These are phyloP conservation scores for Cladobotryum mycophilum DNA, from an alignment of 2,329 filamentous ascomycete genomes.

Conservation along the genomic window DNA sequence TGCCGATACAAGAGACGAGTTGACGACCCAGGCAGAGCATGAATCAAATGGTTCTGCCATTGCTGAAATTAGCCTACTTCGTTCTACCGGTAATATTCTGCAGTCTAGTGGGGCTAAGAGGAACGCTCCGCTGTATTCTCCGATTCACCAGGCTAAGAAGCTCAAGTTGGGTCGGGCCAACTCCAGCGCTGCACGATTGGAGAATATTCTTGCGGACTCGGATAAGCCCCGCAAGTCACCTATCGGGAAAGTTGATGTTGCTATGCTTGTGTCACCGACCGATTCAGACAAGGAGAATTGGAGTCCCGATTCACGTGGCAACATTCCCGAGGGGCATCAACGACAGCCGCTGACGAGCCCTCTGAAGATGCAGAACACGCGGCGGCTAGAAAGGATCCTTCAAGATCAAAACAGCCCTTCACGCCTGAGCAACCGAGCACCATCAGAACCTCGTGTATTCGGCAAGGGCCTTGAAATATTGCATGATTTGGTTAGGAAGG, in stretches of 20 bases:
- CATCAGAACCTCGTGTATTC: slow-evolving; percentile 26
- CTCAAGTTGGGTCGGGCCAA: slow-evolving; percentile 53
- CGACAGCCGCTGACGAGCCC: slow-evolving; percentile 32
- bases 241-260: slow-evolving; percentile 32
- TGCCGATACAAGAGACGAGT: slow-evolving; percentile 67
- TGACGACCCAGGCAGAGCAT: slow-evolving; percentile 75
- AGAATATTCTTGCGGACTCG: slow-evolving; percentile 32
- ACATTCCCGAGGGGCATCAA: slow-evolving; percentile 25
- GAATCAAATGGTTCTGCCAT: slow-evolving; percentile 74
- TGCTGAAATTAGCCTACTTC: slow-evolving; percentile 73
- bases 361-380: slow-evolving; percentile 27
- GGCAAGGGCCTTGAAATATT: slow-evolving; percentile 42
- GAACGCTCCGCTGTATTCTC: slow-evolving; percentile 43
- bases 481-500: slow-evolving; percentile 36
- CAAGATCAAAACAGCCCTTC: slow-evolving; percentile 33
- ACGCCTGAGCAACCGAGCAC: slow-evolving; percentile 31
- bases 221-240: slow-evolving; percentile 21
- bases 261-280: slow-evolving; percentile 31
- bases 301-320: slow-evolving; percentile 48
- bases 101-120: slow-evolving; percentile 59
- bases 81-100: slow-evolving; percentile 55
- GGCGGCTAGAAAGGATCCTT: slow-evolving; percentile 36
- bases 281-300: slow-evolving; percentile 98
- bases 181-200: slow-evolving; percentile 58
- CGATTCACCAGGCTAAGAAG: slow-evolving; percentile 47